Base-by-base conservation (phyloP, 2,329 filamentous ascomycete genomes). In the Dothiorella sarmentorum region DNA sequence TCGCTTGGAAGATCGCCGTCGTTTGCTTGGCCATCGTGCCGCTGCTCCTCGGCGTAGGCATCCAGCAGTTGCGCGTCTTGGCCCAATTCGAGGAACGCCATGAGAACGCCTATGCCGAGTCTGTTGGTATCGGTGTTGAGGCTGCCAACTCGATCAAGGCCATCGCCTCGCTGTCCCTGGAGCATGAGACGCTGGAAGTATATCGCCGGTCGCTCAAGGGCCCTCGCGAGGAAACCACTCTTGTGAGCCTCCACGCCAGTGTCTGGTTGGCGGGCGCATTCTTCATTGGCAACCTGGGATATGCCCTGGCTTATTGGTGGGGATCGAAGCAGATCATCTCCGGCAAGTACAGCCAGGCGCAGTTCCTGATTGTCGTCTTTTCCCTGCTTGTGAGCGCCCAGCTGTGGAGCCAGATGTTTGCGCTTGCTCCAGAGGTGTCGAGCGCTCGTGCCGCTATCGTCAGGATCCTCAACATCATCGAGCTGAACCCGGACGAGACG, bases 291-390 rank as follows among this genome's bases (percentile, higher is more conserved):
- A 88, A 87, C 66, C 78, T 89, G 52, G 83, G 90, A 24, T 89
- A 91, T 66, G 86, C 87, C 0, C 81, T 92, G 56, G 86, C 87
- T 0, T 91, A 90, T 71, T 92, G 88, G 87, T 92, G 88, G 87
- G 88, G 88, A 3, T 81, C 87, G 0, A 86, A 83, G 64, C 83
- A 85, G 62, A 89, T 91, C 60, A 81, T 85, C 53, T 78, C 80
- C 40, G 87, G 88, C 4, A 75, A 83, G 58, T 87, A 87, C 63
- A 82, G 82, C 42, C 83, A 85, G 29, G 81, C 88, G n/a, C 73
- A 84, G 53, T 91, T 91, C 74, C 85, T 91, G 69, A 87, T 89
- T 65, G 86, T 91, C 7, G 78, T 90, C 3, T 80, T 88, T 5
- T 81, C 87, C 4, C 82, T 92, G 64, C 80, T 92, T 1, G 84